Evolutionary conservation across 768 basidiomycete genomes (phyloP).

Genomic region (Amanita fuliginea): DNA sequence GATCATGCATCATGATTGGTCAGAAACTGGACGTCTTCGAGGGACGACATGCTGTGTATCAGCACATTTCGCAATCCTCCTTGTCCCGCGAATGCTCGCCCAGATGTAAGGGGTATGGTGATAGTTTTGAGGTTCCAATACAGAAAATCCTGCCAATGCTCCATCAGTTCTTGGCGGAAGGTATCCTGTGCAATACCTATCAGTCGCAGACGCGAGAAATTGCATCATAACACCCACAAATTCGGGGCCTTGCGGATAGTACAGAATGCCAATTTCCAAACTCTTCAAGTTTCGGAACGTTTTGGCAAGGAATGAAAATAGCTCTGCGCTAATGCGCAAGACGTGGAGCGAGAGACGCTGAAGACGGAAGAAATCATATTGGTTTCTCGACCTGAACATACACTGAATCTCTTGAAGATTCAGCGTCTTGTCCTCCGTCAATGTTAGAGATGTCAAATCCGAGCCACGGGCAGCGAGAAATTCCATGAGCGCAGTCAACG

Average conservation of each 20-base stretch:
- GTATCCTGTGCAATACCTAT: neutral
- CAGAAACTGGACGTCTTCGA: neutral
- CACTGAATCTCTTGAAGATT: conserved; percentile 17
- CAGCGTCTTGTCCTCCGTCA: conserved; percentile 26
- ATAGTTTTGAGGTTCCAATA: neutral
- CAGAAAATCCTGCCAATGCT: neutral
- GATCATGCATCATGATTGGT: neutral
- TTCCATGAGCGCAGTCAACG: conserved; percentile 15
- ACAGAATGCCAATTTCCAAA: neutral
- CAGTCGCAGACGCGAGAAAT: neutral
- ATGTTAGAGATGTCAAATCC: conserved; percentile 20
- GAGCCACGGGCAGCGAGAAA: conserved; percentile 20
- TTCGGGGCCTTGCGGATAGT: neutral
- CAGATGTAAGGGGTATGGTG: neutral
- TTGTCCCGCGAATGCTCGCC: neutral
- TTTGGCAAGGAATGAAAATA: neutral
- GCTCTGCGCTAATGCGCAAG: neutral
- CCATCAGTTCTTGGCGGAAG: neutral
- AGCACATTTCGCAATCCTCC: neutral
- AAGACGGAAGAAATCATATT: neutral
- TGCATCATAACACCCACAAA: neutral
- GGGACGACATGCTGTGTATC: neutral
- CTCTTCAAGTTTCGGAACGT: neutral
- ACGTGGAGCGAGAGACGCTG: neutral
- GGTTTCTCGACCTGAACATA: conserved; percentile 13